Base-by-base conservation (phyloP, 805 yeast species). In the Barnettozyma sp. region DNA sequence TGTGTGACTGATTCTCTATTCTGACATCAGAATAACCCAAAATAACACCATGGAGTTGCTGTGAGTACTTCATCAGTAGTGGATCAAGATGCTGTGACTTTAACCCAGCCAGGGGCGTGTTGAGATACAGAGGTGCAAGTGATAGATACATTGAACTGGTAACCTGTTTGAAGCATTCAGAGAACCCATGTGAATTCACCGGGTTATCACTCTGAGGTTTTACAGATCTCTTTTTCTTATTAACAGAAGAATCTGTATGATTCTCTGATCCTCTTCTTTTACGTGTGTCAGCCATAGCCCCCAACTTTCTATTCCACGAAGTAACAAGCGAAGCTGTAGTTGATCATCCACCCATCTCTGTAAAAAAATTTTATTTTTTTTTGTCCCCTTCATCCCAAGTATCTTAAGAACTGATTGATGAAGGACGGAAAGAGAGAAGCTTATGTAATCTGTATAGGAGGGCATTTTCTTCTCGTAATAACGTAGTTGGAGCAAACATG, bases 61-160 rank as follows among this genome's bases (percentile, higher is more conserved):
- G 60, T 46, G 73, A 81, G 56, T 81, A 85, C 27, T 82, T 76
- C 95, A 92, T 85, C 21, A 92, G 65, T 59, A 92, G 65, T 4
- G 92, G 87, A 53, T 92, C 95, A 44, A 92, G 63, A 62, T 92
- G 97, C 62, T 90, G 97, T 20, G 77, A 70, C 57, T 76, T 75
- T 44, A 92, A 70, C 27, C 97, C 99, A 41, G 74, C 75, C 12
- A 80, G 54, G 6, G 96, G 95, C 34, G 70, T 65, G 27, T 68
- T 64, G 25, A 78, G 54, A 59, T 79, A 83, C 36, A 76, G 66
- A 35, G 99, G 98, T 5, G 99, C 96, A 35, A 92, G 57, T 7
- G 95, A 86, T 6, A 87, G 77, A 54, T 88, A 86, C 56, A 92
- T 56, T 12, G 75, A 63, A 2, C 82, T 63, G 35, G 71, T 65